These are phyloP conservation scores for Lichtheimia ramosa DNA, from an alignment of 371 early-diverging fungal genomes.

Conservation along the genomic window DNA sequence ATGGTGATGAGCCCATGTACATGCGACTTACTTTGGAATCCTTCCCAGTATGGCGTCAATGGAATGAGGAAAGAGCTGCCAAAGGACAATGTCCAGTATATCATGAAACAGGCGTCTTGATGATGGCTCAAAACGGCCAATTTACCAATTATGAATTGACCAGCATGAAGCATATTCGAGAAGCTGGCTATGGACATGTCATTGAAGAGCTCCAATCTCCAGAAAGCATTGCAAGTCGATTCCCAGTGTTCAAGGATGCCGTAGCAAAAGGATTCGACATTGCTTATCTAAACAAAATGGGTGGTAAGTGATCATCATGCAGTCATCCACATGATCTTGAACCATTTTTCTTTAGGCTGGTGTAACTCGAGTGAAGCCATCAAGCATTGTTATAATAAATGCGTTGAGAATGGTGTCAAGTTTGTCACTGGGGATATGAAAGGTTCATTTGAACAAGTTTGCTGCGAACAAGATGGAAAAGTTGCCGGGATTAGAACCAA, in stretches of 20 bases:
- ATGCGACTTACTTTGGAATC: constrained; percentile 41
- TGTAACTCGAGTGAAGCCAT: constrained; percentile 35
- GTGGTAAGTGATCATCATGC: constrained; percentile 18
- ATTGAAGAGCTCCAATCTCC: constrained; percentile 30
- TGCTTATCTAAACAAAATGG: constrained; percentile 35
- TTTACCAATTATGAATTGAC: constrained; percentile 30
- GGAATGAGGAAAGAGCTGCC: constrained; percentile 47
- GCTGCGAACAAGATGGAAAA: constrained; percentile 9
- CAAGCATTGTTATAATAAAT: constrained; percentile 33
- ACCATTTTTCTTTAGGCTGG: constrained; percentile 26
- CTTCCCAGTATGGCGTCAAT: constrained; percentile 46
- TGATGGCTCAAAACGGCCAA: constrained; percentile 27
- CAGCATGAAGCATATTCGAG: constrained; percentile 32
- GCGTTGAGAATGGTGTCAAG: constrained; percentile 30
- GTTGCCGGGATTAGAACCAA: constrained; percentile 44
- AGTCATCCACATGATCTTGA: not conserved
- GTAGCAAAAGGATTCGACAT: constrained; percentile 27
- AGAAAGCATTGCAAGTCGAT: constrained; percentile 25
- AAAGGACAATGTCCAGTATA: constrained; percentile 28
- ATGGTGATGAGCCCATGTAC: constrained; percentile 39
- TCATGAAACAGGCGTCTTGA: constrained; percentile 43
- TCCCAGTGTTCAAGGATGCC: constrained; percentile 31
- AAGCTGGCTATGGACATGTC: constrained; percentile 33
- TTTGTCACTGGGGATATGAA: constrained; percentile 31
- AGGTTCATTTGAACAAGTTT: constrained; percentile 32